A percentile compares a stretch with the other conserved stretches of the same genome.
Evolutionary conservation across 208 protist species (phyloP).

Genomic region (Acanthamoeba polyphaga): DNA sequence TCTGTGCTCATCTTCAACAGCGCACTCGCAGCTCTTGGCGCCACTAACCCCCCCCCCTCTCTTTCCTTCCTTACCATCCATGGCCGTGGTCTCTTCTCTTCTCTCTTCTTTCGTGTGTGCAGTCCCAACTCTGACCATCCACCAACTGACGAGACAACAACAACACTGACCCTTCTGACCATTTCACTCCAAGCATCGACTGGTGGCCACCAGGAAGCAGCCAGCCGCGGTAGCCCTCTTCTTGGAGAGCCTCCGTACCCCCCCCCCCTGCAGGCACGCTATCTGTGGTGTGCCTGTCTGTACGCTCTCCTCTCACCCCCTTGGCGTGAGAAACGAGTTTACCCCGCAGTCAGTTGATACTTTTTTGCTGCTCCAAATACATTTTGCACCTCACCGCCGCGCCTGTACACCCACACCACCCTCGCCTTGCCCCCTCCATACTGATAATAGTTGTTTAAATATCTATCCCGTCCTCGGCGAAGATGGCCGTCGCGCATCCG

Average conservation of each 20-base stretch:
- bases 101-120: neutral
- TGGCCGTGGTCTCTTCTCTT: neutral
- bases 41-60: neutral
- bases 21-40: neutral
- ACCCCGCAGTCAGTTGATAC: neutral
- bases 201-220: too few relatives aligned
- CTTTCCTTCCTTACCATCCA: neutral
- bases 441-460: neutral
- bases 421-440: neutral
- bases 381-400: neutral
- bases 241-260: too few relatives aligned
- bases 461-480: neutral
- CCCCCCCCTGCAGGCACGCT: too few relatives aligned
- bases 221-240: too few relatives aligned
- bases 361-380: neutral
- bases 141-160: neutral
- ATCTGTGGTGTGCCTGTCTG: too few relatives aligned
- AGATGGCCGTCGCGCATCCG: neutral
- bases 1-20: neutral
- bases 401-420: too few relatives aligned
- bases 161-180: neutral
- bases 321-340: neutral
- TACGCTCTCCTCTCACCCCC: too few relatives aligned
- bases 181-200: neutral
- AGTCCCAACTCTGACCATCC: neutral